Percentiles rank a stretch among this genome's conserved stretches.
phyloP scores from a whole-genome alignment of 306 rosid genomes.

The Begonia fuchsioides region DNA sequence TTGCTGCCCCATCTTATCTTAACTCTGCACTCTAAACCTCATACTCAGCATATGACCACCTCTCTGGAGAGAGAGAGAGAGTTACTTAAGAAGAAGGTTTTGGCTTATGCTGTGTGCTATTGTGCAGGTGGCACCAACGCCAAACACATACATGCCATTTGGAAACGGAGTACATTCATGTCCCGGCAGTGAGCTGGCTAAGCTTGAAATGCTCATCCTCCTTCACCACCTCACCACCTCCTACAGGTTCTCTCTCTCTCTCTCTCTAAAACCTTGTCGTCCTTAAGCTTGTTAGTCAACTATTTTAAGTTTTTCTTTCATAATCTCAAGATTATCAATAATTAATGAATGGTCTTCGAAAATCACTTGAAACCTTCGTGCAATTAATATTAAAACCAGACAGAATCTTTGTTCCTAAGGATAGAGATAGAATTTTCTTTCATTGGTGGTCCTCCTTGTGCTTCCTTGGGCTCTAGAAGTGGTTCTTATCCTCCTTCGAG shows the following conservation, averaged over 20 bases:
- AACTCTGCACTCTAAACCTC: too few relatives aligned
- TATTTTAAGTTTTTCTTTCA: too few relatives aligned
- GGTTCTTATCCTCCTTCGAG: conserved; percentile 23
- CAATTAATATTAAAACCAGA: too few relatives aligned
- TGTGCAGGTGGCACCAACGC: conserved; percentile 65
- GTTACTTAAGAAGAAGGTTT: not conserved
- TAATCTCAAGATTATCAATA: too few relatives aligned
- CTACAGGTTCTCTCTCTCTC: conserved; percentile 36
- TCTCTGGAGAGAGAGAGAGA: too few relatives aligned
- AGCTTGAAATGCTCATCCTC: conserved; percentile 72
- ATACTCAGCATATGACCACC: too few relatives aligned
- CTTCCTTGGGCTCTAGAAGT: conserved; percentile 44
- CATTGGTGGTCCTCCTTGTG: conserved; percentile 11
- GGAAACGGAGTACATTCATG: conserved; percentile 94
- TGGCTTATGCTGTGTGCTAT: conserved; percentile 15
- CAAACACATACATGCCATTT: conserved; percentile 84
- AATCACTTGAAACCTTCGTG: not conserved
- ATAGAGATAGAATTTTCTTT: not conserved
- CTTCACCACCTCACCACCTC: conserved; percentile 71
- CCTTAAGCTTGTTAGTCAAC: too few relatives aligned
- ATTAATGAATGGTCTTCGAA: too few relatives aligned
- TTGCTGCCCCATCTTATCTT: too few relatives aligned
- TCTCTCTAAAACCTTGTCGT: not conserved
- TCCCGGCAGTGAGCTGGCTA: conserved; percentile 95
- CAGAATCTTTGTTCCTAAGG: not conserved